Conservation (phyloP, 768 basidiomycete genomes). For the Collybia sordida region DNA sequence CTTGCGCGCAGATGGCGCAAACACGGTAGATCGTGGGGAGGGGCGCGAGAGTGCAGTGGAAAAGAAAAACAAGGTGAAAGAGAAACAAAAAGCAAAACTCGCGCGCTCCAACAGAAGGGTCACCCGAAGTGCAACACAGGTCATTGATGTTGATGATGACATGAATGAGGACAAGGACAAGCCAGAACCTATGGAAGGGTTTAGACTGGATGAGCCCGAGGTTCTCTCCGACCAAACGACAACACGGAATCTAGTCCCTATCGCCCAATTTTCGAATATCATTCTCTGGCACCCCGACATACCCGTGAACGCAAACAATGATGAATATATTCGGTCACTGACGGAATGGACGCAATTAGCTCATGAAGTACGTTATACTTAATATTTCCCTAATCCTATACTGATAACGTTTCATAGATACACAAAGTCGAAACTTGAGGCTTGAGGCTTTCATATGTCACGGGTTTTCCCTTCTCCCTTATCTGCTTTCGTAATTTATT, state of each 20-base stretch:
- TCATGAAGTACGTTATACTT: conserved; percentile 47
- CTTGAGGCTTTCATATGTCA: no score
- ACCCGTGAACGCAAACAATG: conserved; percentile 63
- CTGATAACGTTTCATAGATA: conserved; percentile 15
- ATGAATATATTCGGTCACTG: conserved; percentile 70
- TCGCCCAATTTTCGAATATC: conserved; percentile 61
- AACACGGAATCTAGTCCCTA: conserved; percentile 41
- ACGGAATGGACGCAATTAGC: conserved; percentile 72
- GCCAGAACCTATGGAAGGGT: conserved; percentile 26
- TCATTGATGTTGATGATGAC: conserved; percentile 18
- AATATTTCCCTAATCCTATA: neutral
- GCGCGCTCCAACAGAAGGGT: conserved; percentile 19
- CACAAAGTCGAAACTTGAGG: conserved; percentile 6
- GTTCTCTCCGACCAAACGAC: conserved; percentile 22
- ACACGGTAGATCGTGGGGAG: conserved; percentile 3
- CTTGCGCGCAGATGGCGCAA: conserved; percentile 34
- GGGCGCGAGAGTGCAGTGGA: no score
- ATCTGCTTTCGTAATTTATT: no score
- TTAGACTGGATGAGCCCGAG: conserved; percentile 20
- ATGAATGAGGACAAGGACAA: conserved; percentile 24
- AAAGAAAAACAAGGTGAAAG: neutral
- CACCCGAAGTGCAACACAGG: conserved; percentile 25
- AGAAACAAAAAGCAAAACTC: conserved; percentile 9
- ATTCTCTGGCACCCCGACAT: conserved; percentile 78
- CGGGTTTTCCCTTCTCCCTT: no score